Evolutionary conservation across 768 basidiomycete species (phyloP).

Genomic region (Imleria badia): DNA sequence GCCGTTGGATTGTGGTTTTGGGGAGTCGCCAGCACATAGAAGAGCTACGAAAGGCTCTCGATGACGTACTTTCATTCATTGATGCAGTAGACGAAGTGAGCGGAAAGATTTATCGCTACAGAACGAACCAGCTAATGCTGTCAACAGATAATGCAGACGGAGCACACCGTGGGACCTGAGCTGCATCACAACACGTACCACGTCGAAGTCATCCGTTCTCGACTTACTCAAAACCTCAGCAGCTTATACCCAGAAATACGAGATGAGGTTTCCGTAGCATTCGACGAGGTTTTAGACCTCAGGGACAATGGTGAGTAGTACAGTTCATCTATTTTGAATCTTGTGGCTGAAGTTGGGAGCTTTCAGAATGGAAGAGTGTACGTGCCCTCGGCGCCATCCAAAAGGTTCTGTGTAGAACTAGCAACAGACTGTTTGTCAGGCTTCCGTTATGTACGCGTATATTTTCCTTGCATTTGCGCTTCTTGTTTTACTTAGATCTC

Average conservation of each 20-base stretch:
- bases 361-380: constrained; percentile 40
- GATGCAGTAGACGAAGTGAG: constrained; percentile 30
- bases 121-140: not conserved
- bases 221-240: constrained; percentile 37
- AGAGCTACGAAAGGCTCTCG: constrained; percentile 31
- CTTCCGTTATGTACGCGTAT: constrained; percentile 24
- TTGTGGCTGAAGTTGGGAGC: not conserved
- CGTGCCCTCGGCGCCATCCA: constrained; percentile 26
- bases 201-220: constrained; percentile 24
- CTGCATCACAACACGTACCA: constrained; percentile 34
- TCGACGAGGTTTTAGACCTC: constrained; percentile 36
- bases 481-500: too few species aligned
- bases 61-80: constrained; percentile 38
- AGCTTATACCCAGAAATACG: constrained; percentile 24
- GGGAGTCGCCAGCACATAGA: too few species aligned
- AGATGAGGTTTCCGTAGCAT: constrained; percentile 38
- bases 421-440: constrained; percentile 50
- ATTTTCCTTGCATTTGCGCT: too few species aligned
- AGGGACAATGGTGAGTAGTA: constrained; percentile 13
- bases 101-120: constrained; percentile 13
- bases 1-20: too few species aligned
- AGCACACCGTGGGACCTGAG: constrained; percentile 39
- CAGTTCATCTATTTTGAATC: too few species aligned
- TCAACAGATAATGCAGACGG: constrained; percentile 35
- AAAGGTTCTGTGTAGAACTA: constrained; percentile 9